Evolutionary conservation across 192 early-diverging fungal species (phyloP).

Genomic region (Mortierella antarctica): DNA sequence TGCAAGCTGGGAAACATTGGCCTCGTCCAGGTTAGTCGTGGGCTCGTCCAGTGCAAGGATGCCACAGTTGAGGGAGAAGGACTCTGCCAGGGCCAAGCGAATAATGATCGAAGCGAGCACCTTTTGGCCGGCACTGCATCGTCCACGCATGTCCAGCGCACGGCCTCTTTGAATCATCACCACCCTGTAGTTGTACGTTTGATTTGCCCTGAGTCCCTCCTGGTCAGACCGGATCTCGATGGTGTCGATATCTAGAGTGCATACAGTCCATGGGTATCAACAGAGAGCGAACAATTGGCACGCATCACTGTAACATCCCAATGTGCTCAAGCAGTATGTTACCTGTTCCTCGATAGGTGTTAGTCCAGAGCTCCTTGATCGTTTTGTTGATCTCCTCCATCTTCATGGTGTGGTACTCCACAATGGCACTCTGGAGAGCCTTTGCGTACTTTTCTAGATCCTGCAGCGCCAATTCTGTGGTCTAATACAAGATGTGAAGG

Average conservation of each 20-base stretch:
- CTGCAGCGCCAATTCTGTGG: slow-evolving; percentile 78
- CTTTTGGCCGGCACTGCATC: slow-evolving; percentile 97
- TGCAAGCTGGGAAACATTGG: slow-evolving; percentile 90
- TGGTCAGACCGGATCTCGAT: slow-evolving; percentile 95
- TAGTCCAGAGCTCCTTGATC: slow-evolving; percentile 96
- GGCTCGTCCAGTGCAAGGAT: slow-evolving; percentile 97
- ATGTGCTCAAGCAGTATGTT: background rate
- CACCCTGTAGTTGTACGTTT: slow-evolving; percentile 78
- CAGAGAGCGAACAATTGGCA: background rate
- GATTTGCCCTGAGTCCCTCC: slow-evolving; percentile 74
- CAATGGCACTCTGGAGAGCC: slow-evolving; percentile 84
- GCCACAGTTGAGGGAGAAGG: slow-evolving; percentile 92
- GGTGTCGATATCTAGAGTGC: slow-evolving; percentile 86
- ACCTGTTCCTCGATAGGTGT: slow-evolving; percentile 94
- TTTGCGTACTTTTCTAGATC: slow-evolving; percentile 90
- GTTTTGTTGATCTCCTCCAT: slow-evolving; percentile 98
- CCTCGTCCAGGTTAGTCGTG: slow-evolving; percentile 94
- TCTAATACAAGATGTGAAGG: slow-evolving; percentile 36
- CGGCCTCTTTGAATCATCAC: slow-evolving; percentile 91
- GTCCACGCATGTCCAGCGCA: slow-evolving; percentile 92
- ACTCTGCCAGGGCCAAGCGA: slow-evolving; percentile 93
- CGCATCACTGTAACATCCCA: background rate
- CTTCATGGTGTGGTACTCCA: slow-evolving; percentile 90
- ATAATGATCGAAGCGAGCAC: slow-evolving; percentile 97
- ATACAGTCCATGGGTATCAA: background rate